A percentile compares a stretch with the other conserved stretches of the same genome.
Conservation (phyloP, 75 land plant species). For the Chamaecyparis obtusa region DNA sequence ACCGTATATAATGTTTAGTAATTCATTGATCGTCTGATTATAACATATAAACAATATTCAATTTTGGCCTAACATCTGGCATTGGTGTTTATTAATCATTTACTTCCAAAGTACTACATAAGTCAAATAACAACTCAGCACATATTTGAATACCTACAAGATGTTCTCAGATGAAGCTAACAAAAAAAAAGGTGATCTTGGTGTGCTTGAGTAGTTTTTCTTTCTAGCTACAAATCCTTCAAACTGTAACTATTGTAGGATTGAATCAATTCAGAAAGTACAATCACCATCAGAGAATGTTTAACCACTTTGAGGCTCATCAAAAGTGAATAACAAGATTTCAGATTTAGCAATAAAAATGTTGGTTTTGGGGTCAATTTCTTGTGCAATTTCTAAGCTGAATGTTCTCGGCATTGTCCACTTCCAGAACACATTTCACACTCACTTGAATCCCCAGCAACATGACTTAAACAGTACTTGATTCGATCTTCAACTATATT, state of each 20-base stretch:
- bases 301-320: neutral
- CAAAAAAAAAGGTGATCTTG: neutral
- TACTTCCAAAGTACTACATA: neutral
- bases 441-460: constrained; percentile 60
- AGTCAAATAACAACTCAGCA: neutral
- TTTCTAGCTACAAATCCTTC: neutral
- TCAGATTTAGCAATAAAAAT: neutral
- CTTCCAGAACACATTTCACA: constrained; percentile 59
- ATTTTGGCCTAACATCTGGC: neutral
- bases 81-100: neutral
- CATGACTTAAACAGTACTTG: constrained; percentile 71
- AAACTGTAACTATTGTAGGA: neutral
- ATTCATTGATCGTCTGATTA: too few relatives aligned
- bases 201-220: neutral
- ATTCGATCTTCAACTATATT: constrained; percentile 76
- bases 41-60: too few relatives aligned
- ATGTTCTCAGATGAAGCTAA: neutral
- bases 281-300: neutral
- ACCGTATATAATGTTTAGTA: too few relatives aligned
- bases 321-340: neutral
- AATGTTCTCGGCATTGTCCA: constrained; percentile 6
- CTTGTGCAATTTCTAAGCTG: neutral
- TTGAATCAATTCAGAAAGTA: neutral
- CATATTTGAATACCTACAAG: neutral
- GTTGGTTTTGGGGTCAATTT: neutral